Evolutionary conservation across 2,329 filamentous ascomycete species (phyloP), one percentile per base, ranked within the genome.

Genomic region (Cercospora sesami): DNA sequence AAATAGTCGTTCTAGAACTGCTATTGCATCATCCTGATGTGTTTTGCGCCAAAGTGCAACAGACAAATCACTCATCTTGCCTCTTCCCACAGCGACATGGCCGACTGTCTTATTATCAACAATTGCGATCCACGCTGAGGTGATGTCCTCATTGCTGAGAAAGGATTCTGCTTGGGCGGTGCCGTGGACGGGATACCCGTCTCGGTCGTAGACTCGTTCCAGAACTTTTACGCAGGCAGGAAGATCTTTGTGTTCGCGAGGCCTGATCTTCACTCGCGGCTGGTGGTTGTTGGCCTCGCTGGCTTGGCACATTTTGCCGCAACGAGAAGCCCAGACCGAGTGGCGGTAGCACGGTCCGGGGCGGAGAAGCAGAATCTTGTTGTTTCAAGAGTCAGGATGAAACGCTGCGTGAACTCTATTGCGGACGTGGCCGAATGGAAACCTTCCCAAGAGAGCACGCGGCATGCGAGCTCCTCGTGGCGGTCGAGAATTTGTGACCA

Each of bases 171-270:
- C 67, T 14, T 73, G 59, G 1, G 63, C 68, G 16, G 72, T 66
- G 36, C 74, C 75, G 61, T 75, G 65, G 14, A 77, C 73, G 5
- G 75, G 75, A 65, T 77, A 76, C 55, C 72, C 65, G 63, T 71
- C 70, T 16, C 51, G 36, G 2, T 30, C 66, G 65, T 76, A 69
- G 33, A 77, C 74, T 14, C 48, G 48, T 28, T 62, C 33, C 33
- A 77, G 68, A 7, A 76, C 55, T 9, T 63, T 65, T 26, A 72
- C 69, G 61, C 73, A 75, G 8, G 48, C 62, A 4, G 67, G 59
- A 14, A 77, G 64, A 63, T 77, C 75, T 5, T 48, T 48, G 5
- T 68, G 58, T 23, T 60, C 42, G 23, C 74, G 70, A n/a, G 21
- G 60, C 39, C 73, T 64, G 30, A 64, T 45, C 45, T 51, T 31